Evolutionary conservation across 2,329 filamentous ascomycete genomes (phyloP), one percentile per base, ranked within the genome.

Genomic region (Apiospora marii): DNA sequence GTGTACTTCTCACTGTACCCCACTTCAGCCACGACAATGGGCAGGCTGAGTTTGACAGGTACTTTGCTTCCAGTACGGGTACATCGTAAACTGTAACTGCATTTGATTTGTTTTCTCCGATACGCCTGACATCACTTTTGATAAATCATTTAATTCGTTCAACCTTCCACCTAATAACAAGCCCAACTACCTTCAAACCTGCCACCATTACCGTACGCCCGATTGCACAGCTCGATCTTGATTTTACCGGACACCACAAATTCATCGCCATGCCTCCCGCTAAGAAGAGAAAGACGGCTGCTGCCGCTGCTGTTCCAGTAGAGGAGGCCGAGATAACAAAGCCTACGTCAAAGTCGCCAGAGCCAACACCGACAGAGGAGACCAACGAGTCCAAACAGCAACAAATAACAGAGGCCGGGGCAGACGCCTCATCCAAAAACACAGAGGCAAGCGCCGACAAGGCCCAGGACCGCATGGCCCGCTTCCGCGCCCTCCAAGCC

Each of bases 401-500:
- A 41, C 58, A 64, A n/a, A 64, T 34, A 14, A 41, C 75, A 22
- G 71, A 58, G 46, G 44, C 75, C 41, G 71, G 72, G 24, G 30
- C 72, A 41, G 72, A 77, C 46, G 72, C 77, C 10, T 75, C 77
- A 43, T 74, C 76, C 68, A 72, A 68, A 44, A 34, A 46, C n/a
- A n/a, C 53, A 27, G 69, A 67, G 43, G 51, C 69, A 12, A 30
- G 24, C 16, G 41, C 53, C 24, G 77, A 81, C 41, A 88, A 88
- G 77, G 85, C 89, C 43, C 85, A 90, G 77, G 92, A 95, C 71
- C 91, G 94, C 72, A 86, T 91, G 82, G 93, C 94, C 69, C 92
- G 94, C 75, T 98, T 98, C 87, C 95, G 95, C 81, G 93, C 94
- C 4, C 90, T 98, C 22, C 92, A 97, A 83, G 93, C 93, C 37